Base-by-base conservation (phyloP, 2,329 filamentous ascomycete genomes). In the Zasmidium cellare region DNA sequence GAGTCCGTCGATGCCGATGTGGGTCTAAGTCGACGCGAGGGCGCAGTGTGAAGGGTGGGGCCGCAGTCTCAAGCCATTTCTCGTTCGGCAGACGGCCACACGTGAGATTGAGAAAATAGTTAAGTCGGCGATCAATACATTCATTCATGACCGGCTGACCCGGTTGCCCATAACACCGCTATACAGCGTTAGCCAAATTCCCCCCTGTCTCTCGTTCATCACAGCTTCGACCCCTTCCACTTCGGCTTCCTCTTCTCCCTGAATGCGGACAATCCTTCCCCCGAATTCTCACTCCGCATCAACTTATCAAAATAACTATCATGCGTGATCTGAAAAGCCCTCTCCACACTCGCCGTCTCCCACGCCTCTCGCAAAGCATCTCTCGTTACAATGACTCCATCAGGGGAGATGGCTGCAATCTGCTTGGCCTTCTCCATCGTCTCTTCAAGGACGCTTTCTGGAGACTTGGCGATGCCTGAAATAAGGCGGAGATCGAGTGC, bases 181-280 rank as follows among this genome's bases (percentile, higher is more conserved):
- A n/a, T n/a, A n/a, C n/a, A n/a, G n/a, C n/a, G n/a, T n/a, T n/a
- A n/a, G n/a, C n/a, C n/a, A n/a, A n/a, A n/a, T n/a, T n/a, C n/a
- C n/a, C n/a, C n/a, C n/a, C n/a, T n/a, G n/a, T n/a, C n/a, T n/a
- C n/a, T n/a, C n/a, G n/a, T n/a, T n/a, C 25, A 3, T 38, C 46
- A 64, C 12, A 82, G 61, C 64, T 79, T 80, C 0, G 76, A 78
- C 25, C 75, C 72, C 54, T 73, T 75, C 79, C 79, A 82, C 12
- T 73, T 67, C 5, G 80, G 79, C 63, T 75, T 72, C 61, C 75
- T 67, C 70, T 81, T 82, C 65, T 76, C 72, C 19, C 75, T 73
- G 73, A 83, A 84, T 1, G 81, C 80, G 53, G 67, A 71, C 49
- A 82, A 60, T 1, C 80, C 80, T 57, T 80, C 77, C 9, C 73